Percentiles rank a stretch among this genome's conserved stretches.
phyloP scores from a whole-genome alignment of 2,329 filamentous ascomycete genomes.

The Penicillium sp. region DNA sequence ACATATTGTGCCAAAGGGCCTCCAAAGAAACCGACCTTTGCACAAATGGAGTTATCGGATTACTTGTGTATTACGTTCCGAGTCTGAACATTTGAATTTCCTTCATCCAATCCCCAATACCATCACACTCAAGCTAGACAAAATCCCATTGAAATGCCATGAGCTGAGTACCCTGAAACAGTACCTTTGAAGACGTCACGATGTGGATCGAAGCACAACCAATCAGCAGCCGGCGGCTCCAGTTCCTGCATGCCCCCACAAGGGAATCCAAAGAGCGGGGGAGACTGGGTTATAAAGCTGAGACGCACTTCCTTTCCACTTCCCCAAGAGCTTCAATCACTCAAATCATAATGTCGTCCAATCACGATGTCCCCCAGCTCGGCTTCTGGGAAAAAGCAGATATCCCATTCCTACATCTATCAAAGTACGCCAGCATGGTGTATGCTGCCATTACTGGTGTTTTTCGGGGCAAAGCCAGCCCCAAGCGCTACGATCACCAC shows the following conservation, averaged over 20 bases:
- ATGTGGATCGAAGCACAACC: not conserved
- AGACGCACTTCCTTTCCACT: not conserved
- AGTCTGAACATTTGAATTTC: too few relatives aligned
- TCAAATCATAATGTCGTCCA: not conserved
- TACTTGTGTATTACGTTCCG: not conserved
- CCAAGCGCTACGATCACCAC: conserved; percentile 37
- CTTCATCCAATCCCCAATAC: not conserved
- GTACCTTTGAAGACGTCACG: not conserved
- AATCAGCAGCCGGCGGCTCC: not conserved
- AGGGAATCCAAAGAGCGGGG: not conserved
- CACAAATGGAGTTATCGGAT: not conserved
- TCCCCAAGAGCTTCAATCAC: not conserved
- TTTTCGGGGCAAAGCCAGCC: conserved; percentile 40
- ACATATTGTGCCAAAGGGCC: not conserved
- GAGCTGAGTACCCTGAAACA: too few relatives aligned
- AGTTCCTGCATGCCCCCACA: not conserved
- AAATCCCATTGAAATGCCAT: not conserved
- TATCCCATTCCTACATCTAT: conserved; percentile 27
- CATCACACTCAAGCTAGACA: not conserved
- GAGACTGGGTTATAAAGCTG: not conserved
- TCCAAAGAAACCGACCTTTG: not conserved
- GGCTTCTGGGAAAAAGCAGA: conserved; percentile 38
- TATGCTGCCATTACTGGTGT: conserved; percentile 36
- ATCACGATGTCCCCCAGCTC: conserved; percentile 25
- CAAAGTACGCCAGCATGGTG: conserved; percentile 25